Evolutionary conservation across 768 basidiomycete genomes (phyloP).

Genomic region (Auriscalpium microsporum): DNA sequence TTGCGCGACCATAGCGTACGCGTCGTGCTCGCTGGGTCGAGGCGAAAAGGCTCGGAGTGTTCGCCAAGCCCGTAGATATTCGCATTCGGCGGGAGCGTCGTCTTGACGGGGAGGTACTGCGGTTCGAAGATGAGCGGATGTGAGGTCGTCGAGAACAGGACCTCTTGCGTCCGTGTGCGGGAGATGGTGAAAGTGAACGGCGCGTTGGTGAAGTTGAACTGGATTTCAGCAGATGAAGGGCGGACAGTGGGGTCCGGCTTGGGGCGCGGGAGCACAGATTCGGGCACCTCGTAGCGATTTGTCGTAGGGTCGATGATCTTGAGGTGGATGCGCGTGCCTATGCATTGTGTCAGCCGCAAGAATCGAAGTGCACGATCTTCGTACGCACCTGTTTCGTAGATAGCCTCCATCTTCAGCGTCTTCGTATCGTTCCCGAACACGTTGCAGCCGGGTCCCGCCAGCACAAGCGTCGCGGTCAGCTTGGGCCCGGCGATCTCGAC

Average conservation of each 20-base stretch:
- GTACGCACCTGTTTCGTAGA: constrained; percentile 46
- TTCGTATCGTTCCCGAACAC: constrained; percentile 50
- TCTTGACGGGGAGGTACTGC: constrained; percentile 69
- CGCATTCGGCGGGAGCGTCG: constrained; percentile 46
- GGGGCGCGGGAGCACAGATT: constrained; percentile 51
- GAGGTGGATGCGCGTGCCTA: constrained; percentile 52
- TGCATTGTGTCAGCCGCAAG: not conserved
- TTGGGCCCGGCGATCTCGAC: constrained; percentile 30
- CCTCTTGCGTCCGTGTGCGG: constrained; percentile 40
- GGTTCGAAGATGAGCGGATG: constrained; percentile 67
- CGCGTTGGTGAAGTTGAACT: constrained; percentile 48
- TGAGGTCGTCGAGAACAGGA: constrained; percentile 52
- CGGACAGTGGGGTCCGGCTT: constrained; percentile 20
- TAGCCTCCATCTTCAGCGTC: constrained; percentile 40
- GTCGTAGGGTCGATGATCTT: constrained; percentile 48
- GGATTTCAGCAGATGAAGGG: constrained; percentile 33
- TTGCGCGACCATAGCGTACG: constrained; percentile 59
- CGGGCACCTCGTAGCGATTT: constrained; percentile 56
- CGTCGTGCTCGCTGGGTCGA: constrained; percentile 33
- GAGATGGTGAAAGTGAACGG: constrained; percentile 57
- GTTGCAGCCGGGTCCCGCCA: constrained; percentile 44
- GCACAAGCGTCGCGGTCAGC: constrained; percentile 43
- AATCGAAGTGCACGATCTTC: not conserved
- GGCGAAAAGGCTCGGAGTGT: constrained; percentile 56
- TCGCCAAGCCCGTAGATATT: constrained; percentile 80